These are phyloP conservation scores for Raffaelea ambrosiae DNA, from an alignment of 2,329 filamentous ascomycete species.

Conservation along the genomic window DNA sequence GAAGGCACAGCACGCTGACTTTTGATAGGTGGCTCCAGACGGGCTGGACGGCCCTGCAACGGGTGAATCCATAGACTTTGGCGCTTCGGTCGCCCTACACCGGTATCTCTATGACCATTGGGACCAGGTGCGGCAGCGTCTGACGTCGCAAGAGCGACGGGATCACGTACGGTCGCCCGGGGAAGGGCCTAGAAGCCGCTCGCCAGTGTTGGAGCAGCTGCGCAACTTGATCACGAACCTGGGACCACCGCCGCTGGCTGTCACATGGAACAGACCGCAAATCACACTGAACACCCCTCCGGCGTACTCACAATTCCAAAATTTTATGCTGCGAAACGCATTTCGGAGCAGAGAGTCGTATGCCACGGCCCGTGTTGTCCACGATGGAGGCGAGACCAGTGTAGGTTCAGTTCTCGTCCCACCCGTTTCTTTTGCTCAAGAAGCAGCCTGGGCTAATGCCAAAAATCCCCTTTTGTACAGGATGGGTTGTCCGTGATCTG, in stretches of 20 bases:
- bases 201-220: slow-evolving; percentile 51
- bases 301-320: slow-evolving; percentile 59
- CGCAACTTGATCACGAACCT: slow-evolving; percentile 56
- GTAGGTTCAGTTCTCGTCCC: slow-evolving; percentile 20
- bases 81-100: slow-evolving; percentile 61
- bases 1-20: too few relatives aligned
- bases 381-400: slow-evolving; percentile 64
- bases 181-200: slow-evolving; percentile 41
- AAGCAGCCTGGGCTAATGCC: too few relatives aligned
- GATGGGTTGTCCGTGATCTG: slow-evolving; percentile 62
- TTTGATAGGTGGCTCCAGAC: slow-evolving; percentile 36
- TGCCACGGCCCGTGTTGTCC: slow-evolving; percentile 55
- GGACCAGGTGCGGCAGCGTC: slow-evolving; percentile 59
- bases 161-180: slow-evolving; percentile 46
- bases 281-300: slow-evolving; percentile 56
- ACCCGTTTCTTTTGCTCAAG: too few relatives aligned
- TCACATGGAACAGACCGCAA: slow-evolving; percentile 60
- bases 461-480: slow-evolving; percentile 19
- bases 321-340: slow-evolving; percentile 64
- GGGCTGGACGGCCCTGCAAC: slow-evolving; percentile 29
- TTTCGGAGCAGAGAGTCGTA: slow-evolving; percentile 58
- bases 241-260: slow-evolving; percentile 57
- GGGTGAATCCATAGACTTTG: slow-evolving; percentile 56
- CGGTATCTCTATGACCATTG: slow-evolving; percentile 64
- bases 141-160: slow-evolving; percentile 50